Conservation (phyloP, 1,284 basidiomycete species). For the Ustilago tritici region DNA sequence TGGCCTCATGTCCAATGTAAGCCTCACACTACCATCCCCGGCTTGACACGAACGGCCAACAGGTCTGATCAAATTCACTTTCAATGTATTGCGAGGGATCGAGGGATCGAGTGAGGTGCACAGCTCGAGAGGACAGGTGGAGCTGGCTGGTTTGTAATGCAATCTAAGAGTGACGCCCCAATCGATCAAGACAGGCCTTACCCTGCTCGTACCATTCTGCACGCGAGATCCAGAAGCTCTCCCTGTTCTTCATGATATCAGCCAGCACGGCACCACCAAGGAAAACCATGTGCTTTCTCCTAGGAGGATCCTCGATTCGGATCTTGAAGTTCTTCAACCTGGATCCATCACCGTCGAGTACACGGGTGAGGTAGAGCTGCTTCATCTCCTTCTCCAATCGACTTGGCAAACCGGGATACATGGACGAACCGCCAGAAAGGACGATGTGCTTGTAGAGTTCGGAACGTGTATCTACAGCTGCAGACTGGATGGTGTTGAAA, state of each 20-base stretch:
- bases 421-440: constrained; percentile 89
- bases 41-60: neutral
- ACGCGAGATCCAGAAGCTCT: constrained; percentile 81
- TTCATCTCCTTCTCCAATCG: constrained; percentile 99
- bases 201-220: constrained; percentile 69
- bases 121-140: neutral
- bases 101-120: neutral
- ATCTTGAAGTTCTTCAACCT: constrained; percentile 99
- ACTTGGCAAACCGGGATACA: constrained; percentile 98
- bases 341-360: constrained; percentile 85
- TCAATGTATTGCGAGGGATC: constrained; percentile 20
- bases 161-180: constrained; percentile 63
- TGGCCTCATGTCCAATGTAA: neutral
- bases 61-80: neutral
- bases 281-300: constrained; percentile 99
- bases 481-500: constrained; percentile 93
- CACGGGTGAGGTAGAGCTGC: constrained; percentile 91
- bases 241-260: constrained; percentile 95
- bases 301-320: constrained; percentile 95
- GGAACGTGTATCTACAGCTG: constrained; percentile 87
- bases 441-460: constrained; percentile 99
- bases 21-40: neutral
- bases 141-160: neutral
- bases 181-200: constrained; percentile 60
- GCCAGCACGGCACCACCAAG: constrained; percentile 85